Evolutionary conservation across 78 protist genomes (phyloP).

Genomic region (Abeoforma whisleri): DNA sequence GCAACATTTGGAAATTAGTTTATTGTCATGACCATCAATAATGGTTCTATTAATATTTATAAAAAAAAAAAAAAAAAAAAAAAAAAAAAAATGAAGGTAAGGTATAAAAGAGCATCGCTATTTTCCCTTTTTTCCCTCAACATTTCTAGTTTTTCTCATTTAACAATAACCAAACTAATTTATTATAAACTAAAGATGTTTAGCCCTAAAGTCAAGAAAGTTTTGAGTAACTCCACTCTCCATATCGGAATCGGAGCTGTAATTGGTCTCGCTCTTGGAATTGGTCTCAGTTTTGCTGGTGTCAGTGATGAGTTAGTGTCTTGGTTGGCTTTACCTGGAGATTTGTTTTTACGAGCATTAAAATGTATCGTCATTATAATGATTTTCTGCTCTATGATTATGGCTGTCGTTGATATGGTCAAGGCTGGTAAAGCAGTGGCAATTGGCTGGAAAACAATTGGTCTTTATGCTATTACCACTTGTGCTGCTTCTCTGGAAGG

Average conservation of each 20-base stretch:
- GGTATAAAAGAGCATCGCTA: too few relatives aligned
- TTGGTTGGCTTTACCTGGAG: neutral
- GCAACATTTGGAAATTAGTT: too few relatives aligned
- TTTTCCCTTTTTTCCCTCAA: too few relatives aligned
- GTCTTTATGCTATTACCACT: neutral
- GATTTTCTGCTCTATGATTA: neutral
- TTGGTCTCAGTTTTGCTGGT: neutral
- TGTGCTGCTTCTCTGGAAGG: neutral
- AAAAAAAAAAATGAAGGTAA: too few relatives aligned
- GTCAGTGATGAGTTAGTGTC: neutral
- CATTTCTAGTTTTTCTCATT: too few relatives aligned
- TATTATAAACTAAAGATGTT: too few relatives aligned
- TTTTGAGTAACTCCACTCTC: too few relatives aligned
- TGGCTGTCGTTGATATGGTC: neutral
- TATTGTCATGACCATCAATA: too few relatives aligned
- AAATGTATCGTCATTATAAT: neutral
- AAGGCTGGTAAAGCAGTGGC: neutral
- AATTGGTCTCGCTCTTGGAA: neutral
- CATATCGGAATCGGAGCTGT: neutral
- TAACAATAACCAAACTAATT: too few relatives aligned
- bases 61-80: too few relatives aligned
- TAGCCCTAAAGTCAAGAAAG: too few relatives aligned
- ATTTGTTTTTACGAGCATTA: neutral
- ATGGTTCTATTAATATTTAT: too few relatives aligned
- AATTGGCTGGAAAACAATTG: neutral